Base-by-base conservation (phyloP, 2,329 filamentous ascomycete genomes). In the Penicillium sp. region DNA sequence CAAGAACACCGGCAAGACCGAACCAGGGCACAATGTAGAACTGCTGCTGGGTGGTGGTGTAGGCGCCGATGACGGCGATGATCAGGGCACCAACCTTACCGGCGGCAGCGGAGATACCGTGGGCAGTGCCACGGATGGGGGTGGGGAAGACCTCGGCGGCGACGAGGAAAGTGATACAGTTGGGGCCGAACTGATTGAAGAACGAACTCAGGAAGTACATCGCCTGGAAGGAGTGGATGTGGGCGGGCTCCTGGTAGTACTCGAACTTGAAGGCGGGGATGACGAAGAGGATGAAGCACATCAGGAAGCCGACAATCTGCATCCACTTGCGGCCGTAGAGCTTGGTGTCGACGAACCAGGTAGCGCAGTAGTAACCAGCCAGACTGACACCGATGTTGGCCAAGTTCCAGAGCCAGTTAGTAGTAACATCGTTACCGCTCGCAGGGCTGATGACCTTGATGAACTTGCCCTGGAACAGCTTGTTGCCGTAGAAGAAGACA, bases 401-500 rank as follows among this genome's bases (percentile, higher is more conserved):
- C 73, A 97, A 78, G 79, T 94, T 96, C 89, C 92, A 98, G 41
- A 91, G 82, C 94, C 94, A 98, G 61, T 84, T 88, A 36, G 87
- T 88, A 85, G 96, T 89, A 73, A 97, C 85, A 13, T 89, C 91
- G 44, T 82, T 79, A 65, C 86, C 85, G 66, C 83, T 77, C 1
- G 16, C 24, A 56, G 86, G 83, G 56, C 87, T 89, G 67, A 96
- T 88, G 73, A 95, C 89, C 37, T 80, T 81, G 78, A 96, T 96
- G 80, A 97, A 96, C 73, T 93, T 85, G 62, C 85, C 85, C 80
- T 96, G 92, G 85, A 96, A 96, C 54, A 96, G 87, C 84, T 96
- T 96, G 88, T 96, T 96, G 70, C 93, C 93, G 81, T 98, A 98
- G 82, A 97, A 98, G 84, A 97, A 97, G 68, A 97, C 89, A 72